Percentiles rank a stretch among this genome's conserved stretches.
Conservation (phyloP, 73 alveolate genomes). For the Tetrahymena malaccensis region DNA sequence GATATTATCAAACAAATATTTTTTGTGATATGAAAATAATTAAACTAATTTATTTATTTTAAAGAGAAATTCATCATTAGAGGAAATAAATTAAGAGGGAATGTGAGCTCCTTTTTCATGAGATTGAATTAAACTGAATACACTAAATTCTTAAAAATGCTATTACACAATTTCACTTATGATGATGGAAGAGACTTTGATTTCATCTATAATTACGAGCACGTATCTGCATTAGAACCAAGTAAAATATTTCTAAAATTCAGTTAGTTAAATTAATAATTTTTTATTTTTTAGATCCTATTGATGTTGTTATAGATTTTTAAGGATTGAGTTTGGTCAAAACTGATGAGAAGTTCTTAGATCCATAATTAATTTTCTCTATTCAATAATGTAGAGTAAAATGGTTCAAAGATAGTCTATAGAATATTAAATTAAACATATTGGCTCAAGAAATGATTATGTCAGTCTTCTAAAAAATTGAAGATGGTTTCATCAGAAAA, state of each 20-base stretch:
- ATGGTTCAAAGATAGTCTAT: not conserved
- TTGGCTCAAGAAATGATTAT: not conserved
- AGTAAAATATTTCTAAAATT: not conserved
- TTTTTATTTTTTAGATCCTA: not conserved
- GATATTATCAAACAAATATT: no score
- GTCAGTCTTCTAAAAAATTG: not conserved
- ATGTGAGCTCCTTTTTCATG: constrained; percentile 4
- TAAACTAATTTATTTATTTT: not conserved
- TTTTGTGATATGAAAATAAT: no score
- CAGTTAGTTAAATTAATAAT: not conserved
- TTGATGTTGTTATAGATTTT: not conserved
- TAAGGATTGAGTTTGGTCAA: not conserved
- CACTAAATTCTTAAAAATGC: constrained; percentile 17
- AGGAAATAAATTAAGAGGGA: constrained; percentile 14
- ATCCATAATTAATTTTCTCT: not conserved
- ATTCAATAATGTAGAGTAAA: not conserved
- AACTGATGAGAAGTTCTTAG: not conserved
- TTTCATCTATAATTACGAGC: constrained; percentile 23
- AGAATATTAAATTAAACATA: not conserved
- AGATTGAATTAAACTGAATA: constrained; percentile 24
- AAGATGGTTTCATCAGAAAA: not conserved
- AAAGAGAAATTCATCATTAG: not conserved
- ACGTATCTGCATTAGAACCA: constrained; percentile 21
- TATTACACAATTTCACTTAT: constrained; percentile 27
- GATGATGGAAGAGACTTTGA: constrained; percentile 30